Conservation (phyloP, 148 eudicot species). For the Rhododendron mucronatum region DNA sequence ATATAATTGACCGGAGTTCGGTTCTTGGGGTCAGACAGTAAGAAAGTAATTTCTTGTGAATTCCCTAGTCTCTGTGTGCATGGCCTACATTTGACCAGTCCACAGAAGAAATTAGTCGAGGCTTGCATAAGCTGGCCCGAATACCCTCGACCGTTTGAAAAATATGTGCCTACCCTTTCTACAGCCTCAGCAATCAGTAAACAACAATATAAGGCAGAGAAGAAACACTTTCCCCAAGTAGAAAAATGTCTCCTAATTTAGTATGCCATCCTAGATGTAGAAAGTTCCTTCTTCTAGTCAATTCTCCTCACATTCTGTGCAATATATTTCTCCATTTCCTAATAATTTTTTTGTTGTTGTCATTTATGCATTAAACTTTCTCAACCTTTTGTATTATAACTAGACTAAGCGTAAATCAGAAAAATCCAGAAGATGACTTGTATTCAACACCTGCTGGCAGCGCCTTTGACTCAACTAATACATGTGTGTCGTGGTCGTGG, state of each 20-base stretch:
- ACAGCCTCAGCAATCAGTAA: neutral
- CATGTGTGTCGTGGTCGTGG: neutral
- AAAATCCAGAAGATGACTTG: neutral
- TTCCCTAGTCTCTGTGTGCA: too few species aligned
- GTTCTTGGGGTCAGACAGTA: too few species aligned
- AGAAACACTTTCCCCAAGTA: neutral
- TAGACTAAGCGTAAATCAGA: neutral
- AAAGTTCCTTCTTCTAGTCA: neutral
- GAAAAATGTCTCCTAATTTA: neutral
- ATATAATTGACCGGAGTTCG: too few species aligned
- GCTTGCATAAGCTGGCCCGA: too few species aligned
- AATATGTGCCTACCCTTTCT: neutral
- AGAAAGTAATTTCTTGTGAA: too few species aligned
- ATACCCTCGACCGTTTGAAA: too few species aligned
- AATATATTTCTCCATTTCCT: neutral
- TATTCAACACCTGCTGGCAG: neutral
- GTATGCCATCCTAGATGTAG: neutral
- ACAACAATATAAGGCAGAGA: neutral
- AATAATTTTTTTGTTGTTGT: neutral
- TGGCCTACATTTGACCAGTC: too few species aligned
- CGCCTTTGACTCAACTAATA: neutral
- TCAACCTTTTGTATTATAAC: neutral
- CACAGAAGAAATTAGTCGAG: too few species aligned
- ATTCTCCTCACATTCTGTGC: constrained; percentile 2
- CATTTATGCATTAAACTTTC: neutral